phyloP scores from a whole-genome alignment of 805 yeast genomes.

The Wickerhamiella kurtzmanii region DNA sequence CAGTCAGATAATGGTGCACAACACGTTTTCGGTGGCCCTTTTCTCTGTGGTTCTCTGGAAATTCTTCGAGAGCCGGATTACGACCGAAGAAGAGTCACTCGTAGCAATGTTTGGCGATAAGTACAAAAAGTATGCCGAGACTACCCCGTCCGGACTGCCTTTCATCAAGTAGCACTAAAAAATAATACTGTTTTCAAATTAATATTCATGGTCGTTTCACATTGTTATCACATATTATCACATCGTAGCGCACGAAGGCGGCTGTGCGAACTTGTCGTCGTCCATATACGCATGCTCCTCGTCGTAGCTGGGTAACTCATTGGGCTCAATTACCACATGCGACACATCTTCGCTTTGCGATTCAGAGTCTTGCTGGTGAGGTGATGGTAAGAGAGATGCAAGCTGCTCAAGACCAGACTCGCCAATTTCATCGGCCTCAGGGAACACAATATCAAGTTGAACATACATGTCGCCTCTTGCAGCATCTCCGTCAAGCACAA shows the following conservation, averaged over 20 bases:
- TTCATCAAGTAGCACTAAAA: too few species aligned
- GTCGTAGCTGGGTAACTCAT: constrained; percentile 1
- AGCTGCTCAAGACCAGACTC: constrained; percentile 11
- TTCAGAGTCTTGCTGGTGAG: background rate
- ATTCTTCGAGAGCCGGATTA: constrained; percentile 59
- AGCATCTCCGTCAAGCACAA: constrained; percentile 7
- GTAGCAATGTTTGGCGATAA: constrained; percentile 56
- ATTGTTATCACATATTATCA: background rate
- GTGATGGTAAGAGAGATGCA: constrained; percentile 5
- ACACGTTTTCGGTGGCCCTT: constrained; percentile 42
- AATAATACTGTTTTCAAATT: too few species aligned
- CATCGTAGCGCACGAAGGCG: background rate
- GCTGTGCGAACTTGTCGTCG: background rate
- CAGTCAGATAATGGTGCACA: constrained; percentile 55
- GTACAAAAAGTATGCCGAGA: constrained; percentile 40
- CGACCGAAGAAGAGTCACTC: constrained; percentile 52
- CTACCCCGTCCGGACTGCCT: constrained; percentile 30
- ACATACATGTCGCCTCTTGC: constrained; percentile 16
- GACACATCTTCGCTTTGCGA: constrained; percentile 5
- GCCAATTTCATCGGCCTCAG: constrained; percentile 11
- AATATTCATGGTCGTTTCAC: too few species aligned
- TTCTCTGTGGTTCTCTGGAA: constrained; percentile 48
- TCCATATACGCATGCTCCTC: background rate
- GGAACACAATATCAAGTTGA: constrained; percentile 15
- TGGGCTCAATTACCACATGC: background rate